Evolutionary conservation across 1,284 basidiomycete genomes (phyloP), one percentile per base, ranked within the genome.

Genomic region (Apiotrichum sp.): DNA sequence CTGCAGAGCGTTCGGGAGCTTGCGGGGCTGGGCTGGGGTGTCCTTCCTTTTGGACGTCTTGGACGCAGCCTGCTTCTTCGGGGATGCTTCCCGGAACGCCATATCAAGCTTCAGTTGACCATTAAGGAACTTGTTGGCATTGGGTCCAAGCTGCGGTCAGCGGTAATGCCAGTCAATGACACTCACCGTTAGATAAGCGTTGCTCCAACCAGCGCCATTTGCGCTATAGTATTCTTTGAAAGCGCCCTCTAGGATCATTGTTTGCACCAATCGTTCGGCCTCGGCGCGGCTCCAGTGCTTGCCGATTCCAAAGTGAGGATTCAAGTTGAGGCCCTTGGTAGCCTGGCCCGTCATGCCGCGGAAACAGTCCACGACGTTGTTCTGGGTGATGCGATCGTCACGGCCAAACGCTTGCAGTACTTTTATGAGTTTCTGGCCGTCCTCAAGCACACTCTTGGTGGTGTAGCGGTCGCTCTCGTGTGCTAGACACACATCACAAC

Each of bases 1-100:
- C 31, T 33, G 35, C 34, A 22, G 47, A 4, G 36, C 29, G 91
- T 16, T 95, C 80, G 13, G 83, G 86, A 33, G 11, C 4, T 29
- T 70, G 89, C 36, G 29, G 47, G 36, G 38, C 22, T n/a, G 31
- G 8, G 36, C 31, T 22, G 42, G 22, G 6, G 34, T 32, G 9
- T 2, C 46, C 22, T n/a, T 38, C 47, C 11, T 29, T 9, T 4
- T 14, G 3, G 46, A 6, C 4, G 47, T 4, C 22, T 36, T 38
- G 34, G 35, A 6, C 9, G 13, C 7, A 5, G 47, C 35, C 36
- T 36, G 36, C 22, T 36, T 38, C 36, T 14, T 11, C n/a, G 47
- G 39, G 13, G 47, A 49, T 7, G 36, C 38, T 9, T 41, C 8
- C 6, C 38, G 29, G 7, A 49, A 40, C 5, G 29, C 38, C 36